Evolutionary conservation across 495 filamentous ascomycete genomes (phyloP), one percentile per base, ranked within the genome.

Genomic region (Penicillium angulare): DNA sequence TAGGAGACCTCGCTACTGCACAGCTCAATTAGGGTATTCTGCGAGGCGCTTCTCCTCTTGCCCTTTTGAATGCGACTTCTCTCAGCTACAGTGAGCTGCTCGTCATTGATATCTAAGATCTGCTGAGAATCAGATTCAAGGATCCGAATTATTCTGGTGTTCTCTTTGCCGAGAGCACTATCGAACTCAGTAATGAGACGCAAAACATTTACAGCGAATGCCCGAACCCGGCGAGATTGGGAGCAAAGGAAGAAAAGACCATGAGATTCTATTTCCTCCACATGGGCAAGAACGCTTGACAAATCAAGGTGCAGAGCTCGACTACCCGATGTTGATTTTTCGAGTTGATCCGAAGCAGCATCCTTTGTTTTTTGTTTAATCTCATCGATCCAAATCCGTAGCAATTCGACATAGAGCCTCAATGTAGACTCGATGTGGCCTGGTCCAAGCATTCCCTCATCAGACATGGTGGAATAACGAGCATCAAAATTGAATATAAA

Each of bases 401-500:
- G 76, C 7, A 97, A 72, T 65, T 99, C 91, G 36, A 99, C 88
- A 63, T 97, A 99, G 0, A 99, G 78, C 52, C 84, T 83, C 15
- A 99, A 64, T 3, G 95, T 97, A 49, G 86, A 95, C 60, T 99
- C 95, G 43, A 98, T 96, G 63, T 98, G 95, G 8, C 85, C 89
- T 20, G 90, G 85, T 5, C 93, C 93, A 20, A 98, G 82, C 89
- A 99, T 92, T 3, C 95, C 93, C 35, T 96, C 91, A 59, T 97
- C 95, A 7, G 92, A 95, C 87, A 96, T 96, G 17, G 93, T 97
- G 1, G 92, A 89, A 67, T 97, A 97, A 22, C 90, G 86, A 55
- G 92, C 90, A 68, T 99, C 95, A 62, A 97, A 97, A 46, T 90
- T 95, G 74, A 99, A 97, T 26, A 98, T 97, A 57, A 97, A 98